Conservation (phyloP, 441 rosid genomes). For the Geranium incanum region DNA sequence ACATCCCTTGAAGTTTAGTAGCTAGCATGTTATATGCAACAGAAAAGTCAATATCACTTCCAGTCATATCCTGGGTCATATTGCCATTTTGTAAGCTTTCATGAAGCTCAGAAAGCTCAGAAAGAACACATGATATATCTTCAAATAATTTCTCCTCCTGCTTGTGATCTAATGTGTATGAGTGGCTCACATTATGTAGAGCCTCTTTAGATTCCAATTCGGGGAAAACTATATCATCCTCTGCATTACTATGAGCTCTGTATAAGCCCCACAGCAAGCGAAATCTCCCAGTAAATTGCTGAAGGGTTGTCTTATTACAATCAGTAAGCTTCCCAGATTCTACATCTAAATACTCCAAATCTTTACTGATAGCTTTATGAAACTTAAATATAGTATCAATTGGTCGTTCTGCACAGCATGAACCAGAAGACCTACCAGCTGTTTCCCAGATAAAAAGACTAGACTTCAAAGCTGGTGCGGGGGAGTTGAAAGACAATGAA, state of each 20-base stretch:
- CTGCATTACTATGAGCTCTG: slow-evolving; percentile 75
- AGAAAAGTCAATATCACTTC: slow-evolving; percentile 20
- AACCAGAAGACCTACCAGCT: slow-evolving; percentile 38
- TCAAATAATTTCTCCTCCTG: slow-evolving; percentile 53
- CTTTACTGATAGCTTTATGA: slow-evolving; percentile 73
- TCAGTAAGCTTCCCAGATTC: slow-evolving; percentile 64
- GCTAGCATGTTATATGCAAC: slow-evolving; percentile 45
- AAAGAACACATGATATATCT: slow-evolving; percentile 52
- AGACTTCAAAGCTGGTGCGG: slow-evolving; percentile 62
- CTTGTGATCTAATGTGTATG: slow-evolving; percentile 67
- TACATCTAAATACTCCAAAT: slow-evolving; percentile 64
- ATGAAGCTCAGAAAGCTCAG: slow-evolving; percentile 50
- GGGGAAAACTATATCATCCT: slow-evolving; percentile 73
- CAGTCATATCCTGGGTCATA: slow-evolving; percentile 19
- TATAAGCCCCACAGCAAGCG: slow-evolving; percentile 65
- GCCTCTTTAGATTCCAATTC: slow-evolving; percentile 69
- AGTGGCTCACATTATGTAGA: slow-evolving; percentile 67
- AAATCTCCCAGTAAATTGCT: slow-evolving; percentile 71
- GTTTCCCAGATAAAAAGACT: slow-evolving; percentile 71
- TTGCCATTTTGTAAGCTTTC: slow-evolving; percentile 29
- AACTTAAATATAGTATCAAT: slow-evolving; percentile 72
- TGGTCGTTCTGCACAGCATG: slow-evolving; percentile 39
- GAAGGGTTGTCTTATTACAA: slow-evolving; percentile 47
- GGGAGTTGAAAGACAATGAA: slow-evolving; percentile 42
- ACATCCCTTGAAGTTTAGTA: slow-evolving; percentile 73